Evolutionary conservation across 1,284 basidiomycete genomes (phyloP).

Genomic region (Melampsora americana): DNA sequence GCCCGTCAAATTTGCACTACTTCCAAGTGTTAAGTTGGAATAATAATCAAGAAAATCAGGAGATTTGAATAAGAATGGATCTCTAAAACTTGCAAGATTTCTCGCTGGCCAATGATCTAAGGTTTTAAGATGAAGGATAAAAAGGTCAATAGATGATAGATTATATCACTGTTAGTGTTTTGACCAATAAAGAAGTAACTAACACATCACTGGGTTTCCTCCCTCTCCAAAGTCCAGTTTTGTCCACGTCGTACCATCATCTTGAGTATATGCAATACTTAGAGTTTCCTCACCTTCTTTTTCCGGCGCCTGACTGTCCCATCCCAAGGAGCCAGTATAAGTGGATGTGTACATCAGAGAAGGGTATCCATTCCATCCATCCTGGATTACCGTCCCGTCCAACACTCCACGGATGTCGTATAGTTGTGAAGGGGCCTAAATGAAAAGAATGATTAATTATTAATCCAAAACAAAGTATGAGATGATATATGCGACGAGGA

Average conservation of each 20-base stretch:
- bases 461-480: neutral
- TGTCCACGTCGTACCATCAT: slow-evolving; percentile 49
- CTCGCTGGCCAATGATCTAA: slow-evolving; percentile 38
- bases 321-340: slow-evolving; percentile 47
- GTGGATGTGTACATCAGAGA: slow-evolving; percentile 48
- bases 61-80: slow-evolving; percentile 49
- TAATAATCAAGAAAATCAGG: slow-evolving; percentile 43
- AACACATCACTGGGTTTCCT: slow-evolving; percentile 49
- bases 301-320: slow-evolving; percentile 44
- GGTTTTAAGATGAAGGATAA: neutral
- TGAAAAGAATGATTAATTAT: too few relatives aligned
- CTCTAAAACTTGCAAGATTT: slow-evolving; percentile 47
- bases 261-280: slow-evolving; percentile 47
- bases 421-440: slow-evolving; percentile 45
- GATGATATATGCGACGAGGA: neutral
- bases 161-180: neutral
- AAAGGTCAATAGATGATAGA: neutral
- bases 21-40: slow-evolving; percentile 7
- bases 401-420: slow-evolving; percentile 50
- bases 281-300: slow-evolving; percentile 48
- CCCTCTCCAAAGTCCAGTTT: slow-evolving; percentile 46
- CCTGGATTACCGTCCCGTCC: slow-evolving; percentile 48
- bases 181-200: slow-evolving; percentile 32
- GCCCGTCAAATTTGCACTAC: slow-evolving; percentile 27
- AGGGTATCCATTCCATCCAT: slow-evolving; percentile 47